Base-by-base conservation (phyloP, 2,329 filamentous ascomycete genomes). In the Penicillium italicum region DNA sequence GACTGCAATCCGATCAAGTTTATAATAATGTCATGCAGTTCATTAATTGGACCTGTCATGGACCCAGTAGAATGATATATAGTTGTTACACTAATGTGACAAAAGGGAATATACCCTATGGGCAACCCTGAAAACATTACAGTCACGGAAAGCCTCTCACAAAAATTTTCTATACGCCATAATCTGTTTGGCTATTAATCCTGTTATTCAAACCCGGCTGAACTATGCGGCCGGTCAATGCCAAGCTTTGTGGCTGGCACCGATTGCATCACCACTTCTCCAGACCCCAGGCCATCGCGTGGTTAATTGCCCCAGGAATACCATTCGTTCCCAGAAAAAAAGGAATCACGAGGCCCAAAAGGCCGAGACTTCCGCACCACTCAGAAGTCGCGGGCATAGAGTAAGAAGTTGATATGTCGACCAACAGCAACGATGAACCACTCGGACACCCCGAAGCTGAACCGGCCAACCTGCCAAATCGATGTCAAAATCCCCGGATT, bases 401-500 rank as follows among this genome's bases (percentile, higher is more conserved):
- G 55, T 59, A 48, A 61, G 46, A 5, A 31, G 16, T 55, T 30
- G 18, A 16, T 53, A 24, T 53, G 12, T 33, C 31, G 33, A 36
- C 43, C 43, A 55, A 57, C 55, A 30, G 24, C 30, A 41, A 22
- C 12, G 12, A 20, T 28, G 16, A 49, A 56, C 51, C 40, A 46
- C 14, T 5, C 43, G 30, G 9, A n/a, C 14, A 34, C 14, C 5
- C 20, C 43, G 14, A n/a, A 50, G 41, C 26, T 12, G 42, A 40
- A 30, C 11, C 33, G 28, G 34, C 24, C 2, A 24, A 57, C 47
- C 33, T 58, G 47, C 56, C 47, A 49, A 50, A 57, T 33, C 9
- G 26, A 8, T 9, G 37, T 30, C 46, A 54, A 53, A 46, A 60
- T 62, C 58, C 60, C 60, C 60, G 22, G 56, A 59, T 53, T 64